Evolutionary conservation across 257 asterid genomes (phyloP), one percentile per base, ranked within the genome.

Genomic region (Sherardia arvensis): DNA sequence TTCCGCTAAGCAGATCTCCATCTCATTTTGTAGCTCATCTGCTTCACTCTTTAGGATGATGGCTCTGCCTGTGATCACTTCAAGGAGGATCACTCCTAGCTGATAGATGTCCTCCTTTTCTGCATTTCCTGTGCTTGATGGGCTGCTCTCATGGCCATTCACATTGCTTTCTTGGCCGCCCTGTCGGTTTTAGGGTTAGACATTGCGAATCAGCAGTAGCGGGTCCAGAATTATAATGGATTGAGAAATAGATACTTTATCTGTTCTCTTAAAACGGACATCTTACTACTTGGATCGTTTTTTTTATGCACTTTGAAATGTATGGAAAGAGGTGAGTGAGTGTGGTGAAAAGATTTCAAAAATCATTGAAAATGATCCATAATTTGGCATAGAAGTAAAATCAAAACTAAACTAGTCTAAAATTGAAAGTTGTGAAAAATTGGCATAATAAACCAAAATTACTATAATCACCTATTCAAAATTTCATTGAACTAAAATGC

Each of bases 1-100:
- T 73, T 84, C 97, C 73, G 94, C 86, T 73, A 90, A 75, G 82
- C 85, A 72, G 78, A 81, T 83, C 70, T 93, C 95, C 26, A 86
- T 65, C 99, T 32, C 63, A 30, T 57, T 29, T 9, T 76, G 83
- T 25, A 87, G 81, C 77, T 84, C 90, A 22, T 87, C 78, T 61
- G 79, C 22, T 64, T 93, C 93, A 23, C 81, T 80, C 11, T 69
- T 80, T n/a, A 94, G 86, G 47, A 64, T 81, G 73, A 77, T 72
- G 49, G 88, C 89, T 75, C 71, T 76, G 53, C 97, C 96, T 15
- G 78, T 81, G 59, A 93, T 77, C 32, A 80, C 74, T 71, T 87
- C 96, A 29, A 87, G 73, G 23, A 90, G 78, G 72, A 87, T 85
- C 1, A 80, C 76, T 64, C 99, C 99, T 47, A 93, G 83, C 72